Conservation (phyloP, 257 asterid genomes). For the Solanum ahanhuiri region DNA sequence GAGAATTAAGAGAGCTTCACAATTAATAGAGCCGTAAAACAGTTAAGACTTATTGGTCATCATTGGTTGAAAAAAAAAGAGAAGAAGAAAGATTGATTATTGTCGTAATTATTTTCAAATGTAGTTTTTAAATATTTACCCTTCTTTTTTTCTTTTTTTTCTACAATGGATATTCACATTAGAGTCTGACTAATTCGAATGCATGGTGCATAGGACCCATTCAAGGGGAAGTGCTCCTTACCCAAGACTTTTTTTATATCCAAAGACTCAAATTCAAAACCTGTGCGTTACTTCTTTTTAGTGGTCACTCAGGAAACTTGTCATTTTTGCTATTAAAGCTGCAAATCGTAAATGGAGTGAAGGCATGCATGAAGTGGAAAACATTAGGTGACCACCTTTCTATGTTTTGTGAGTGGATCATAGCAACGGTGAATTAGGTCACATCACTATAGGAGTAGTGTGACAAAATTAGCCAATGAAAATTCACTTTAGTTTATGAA, state of each 20-base stretch:
- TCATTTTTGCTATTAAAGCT: not conserved
- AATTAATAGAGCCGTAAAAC: not conserved
- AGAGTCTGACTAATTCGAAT: too few species aligned
- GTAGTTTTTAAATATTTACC: too few species aligned
- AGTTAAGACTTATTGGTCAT: not conserved
- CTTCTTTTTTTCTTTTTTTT: too few species aligned
- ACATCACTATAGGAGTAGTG: not conserved
- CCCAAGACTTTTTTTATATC: too few species aligned
- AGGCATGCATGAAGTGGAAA: not conserved
- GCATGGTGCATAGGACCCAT: accelerated
- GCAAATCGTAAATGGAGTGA: not conserved
- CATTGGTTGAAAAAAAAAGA: not conserved
- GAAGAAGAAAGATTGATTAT: not conserved
- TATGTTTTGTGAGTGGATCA: not conserved
- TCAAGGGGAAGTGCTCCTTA: accelerated
- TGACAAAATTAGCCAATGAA: not conserved
- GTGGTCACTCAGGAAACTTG: not conserved
- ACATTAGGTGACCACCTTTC: not conserved
- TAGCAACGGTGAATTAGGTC: not conserved
- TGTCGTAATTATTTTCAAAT: not conserved
- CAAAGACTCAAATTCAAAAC: too few species aligned
- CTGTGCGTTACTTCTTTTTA: accelerated
- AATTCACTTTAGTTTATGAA: too few species aligned
- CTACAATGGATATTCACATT: too few species aligned
- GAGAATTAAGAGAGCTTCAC: not conserved